phyloP scores from a whole-genome alignment of 768 basidiomycete species.

The Amanita rubescens region DNA sequence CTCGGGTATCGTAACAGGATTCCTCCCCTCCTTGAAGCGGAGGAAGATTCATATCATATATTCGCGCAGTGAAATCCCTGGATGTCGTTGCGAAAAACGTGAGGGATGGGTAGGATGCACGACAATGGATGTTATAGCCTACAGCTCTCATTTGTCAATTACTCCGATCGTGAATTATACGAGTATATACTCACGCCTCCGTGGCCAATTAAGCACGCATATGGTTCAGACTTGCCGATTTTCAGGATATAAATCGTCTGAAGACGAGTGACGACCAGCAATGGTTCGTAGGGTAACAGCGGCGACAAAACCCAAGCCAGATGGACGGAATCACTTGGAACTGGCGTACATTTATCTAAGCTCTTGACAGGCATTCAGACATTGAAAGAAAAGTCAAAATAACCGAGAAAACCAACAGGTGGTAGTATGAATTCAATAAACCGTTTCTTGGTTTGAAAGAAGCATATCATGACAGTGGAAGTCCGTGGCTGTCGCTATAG shows the following conservation, averaged over 20 bases:
- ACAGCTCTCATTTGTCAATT: background rate
- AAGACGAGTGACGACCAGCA: constrained; percentile 48
- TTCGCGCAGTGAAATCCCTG: constrained; percentile 58
- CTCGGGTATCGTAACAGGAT: constrained; percentile 54
- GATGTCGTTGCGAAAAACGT: constrained; percentile 68
- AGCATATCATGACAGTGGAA: constrained; percentile 29
- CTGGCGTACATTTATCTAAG: constrained; percentile 8
- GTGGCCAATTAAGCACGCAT: constrained; percentile 56
- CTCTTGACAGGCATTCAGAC: constrained; percentile 6
- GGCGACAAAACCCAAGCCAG: constrained; percentile 56
- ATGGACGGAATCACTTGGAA: constrained; percentile 27
- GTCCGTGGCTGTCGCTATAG: constrained; percentile 42
- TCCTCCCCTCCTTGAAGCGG: constrained; percentile 23
- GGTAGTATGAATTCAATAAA: constrained; percentile 32
- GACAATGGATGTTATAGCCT: constrained; percentile 62
- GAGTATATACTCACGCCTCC: constrained; percentile 50
- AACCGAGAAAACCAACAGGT: constrained; percentile 17
- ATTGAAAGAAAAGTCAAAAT: background rate
- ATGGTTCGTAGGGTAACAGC: constrained; percentile 40
- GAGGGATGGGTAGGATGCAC: constrained; percentile 53
- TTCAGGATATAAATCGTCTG: constrained; percentile 53
- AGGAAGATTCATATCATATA: constrained; percentile 52
- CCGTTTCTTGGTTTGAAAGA: constrained; percentile 20
- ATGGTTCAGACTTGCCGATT: constrained; percentile 28
- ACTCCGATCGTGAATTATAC: background rate